phyloP scores from a whole-genome alignment of 352 stramenopile species.

The Hyaloperonospora arabidopsidis region DNA sequence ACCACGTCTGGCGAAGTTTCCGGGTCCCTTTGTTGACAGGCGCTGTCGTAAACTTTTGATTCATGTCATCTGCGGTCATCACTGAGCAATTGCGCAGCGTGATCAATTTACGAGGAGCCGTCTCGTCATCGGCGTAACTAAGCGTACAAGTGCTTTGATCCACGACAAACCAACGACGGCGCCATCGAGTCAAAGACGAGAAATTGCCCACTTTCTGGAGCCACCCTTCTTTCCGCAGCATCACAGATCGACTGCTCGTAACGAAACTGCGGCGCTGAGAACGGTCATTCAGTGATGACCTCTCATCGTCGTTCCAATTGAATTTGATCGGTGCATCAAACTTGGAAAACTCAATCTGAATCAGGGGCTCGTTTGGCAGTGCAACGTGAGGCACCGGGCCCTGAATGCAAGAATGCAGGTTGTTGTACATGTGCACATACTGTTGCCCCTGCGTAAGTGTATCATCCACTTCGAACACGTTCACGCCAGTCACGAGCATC shows the following conservation, averaged over 20 bases:
- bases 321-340: slow-evolving; percentile 67
- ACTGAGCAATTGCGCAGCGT: slow-evolving; percentile 63
- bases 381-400: slow-evolving; percentile 73
- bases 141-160: slow-evolving; percentile 73
- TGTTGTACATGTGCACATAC: slow-evolving; percentile 80
- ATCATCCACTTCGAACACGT: slow-evolving; percentile 76
- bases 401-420: slow-evolving; percentile 57
- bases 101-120: slow-evolving; percentile 60
- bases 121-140: slow-evolving; percentile 71
- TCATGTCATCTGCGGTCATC: slow-evolving; percentile 74
- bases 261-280: slow-evolving; percentile 47
- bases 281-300: slow-evolving; percentile 24
- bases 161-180: slow-evolving; percentile 68
- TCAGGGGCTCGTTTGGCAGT: slow-evolving; percentile 53
- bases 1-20: slow-evolving; percentile 74
- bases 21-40: slow-evolving; percentile 82
- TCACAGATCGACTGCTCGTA: slow-evolving; percentile 38
- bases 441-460: slow-evolving; percentile 51
- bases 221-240: slow-evolving; percentile 76
- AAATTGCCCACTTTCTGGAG: slow-evolving; percentile 77
- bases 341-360: slow-evolving; percentile 61
- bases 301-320: slow-evolving; percentile 45
- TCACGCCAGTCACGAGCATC: slow-evolving; percentile 75
- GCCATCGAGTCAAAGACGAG: slow-evolving; percentile 65
- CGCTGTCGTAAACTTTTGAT: slow-evolving; percentile 77